phyloP scores from a whole-genome alignment of 768 basidiomycete genomes.

The Hortiboletus campestris region DNA sequence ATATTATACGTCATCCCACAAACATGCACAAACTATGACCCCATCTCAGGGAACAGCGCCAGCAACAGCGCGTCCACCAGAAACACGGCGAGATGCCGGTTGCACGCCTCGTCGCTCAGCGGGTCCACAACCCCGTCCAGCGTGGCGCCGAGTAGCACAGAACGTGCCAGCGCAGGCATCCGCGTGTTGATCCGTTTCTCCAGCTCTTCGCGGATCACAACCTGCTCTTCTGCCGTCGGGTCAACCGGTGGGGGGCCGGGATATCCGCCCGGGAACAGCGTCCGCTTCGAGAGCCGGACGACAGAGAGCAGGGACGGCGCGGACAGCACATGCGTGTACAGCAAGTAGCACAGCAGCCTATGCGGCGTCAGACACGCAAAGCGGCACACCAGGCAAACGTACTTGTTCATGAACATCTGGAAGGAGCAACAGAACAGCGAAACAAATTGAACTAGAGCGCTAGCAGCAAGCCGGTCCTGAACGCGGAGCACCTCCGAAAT shows the following conservation, averaged over 20 bases:
- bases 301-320: conserved; percentile 51
- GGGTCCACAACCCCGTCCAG: conserved; percentile 58
- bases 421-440: conserved; percentile 48
- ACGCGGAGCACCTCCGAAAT: conserved; percentile 49
- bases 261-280: conserved; percentile 88
- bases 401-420: conserved; percentile 61
- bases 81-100: conserved; percentile 72
- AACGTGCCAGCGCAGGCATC: conserved; percentile 33
- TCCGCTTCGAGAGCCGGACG: conserved; percentile 56
- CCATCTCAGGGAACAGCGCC: conserved; percentile 77
- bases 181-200: conserved; percentile 38
- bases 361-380: conserved; percentile 7
- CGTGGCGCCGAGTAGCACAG: conserved; percentile 47
- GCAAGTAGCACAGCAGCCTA: conserved; percentile 68
- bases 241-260: conserved; percentile 71
- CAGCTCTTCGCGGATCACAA: conserved; percentile 45
- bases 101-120: conserved; percentile 63
- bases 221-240: conserved; percentile 76
- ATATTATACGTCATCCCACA: conserved; percentile 21
- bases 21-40: conserved; percentile 23
- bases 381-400: conserved; percentile 6
- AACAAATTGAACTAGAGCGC: conserved; percentile 44
- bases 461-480: conserved; percentile 47
- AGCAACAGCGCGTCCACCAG: conserved; percentile 72
- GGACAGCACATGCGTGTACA: conserved; percentile 54